Evolutionary conservation across 2,329 filamentous ascomycete species (phyloP).

Genomic region (Verticillium tricorpus): DNA sequence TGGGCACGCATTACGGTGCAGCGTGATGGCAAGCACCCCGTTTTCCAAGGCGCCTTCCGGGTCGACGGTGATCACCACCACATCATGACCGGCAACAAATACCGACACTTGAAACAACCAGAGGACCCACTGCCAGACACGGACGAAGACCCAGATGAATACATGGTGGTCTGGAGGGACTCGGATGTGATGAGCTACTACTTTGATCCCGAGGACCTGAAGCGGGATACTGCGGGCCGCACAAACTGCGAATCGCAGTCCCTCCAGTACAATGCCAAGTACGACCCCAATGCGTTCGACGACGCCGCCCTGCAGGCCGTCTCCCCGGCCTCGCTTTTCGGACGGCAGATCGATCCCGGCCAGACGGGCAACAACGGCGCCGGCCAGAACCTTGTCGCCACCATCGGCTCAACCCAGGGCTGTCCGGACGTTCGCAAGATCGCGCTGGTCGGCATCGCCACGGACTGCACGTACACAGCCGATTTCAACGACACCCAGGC

Average conservation of each 20-base stretch:
- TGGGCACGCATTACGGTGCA: constrained; percentile 81
- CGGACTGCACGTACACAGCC: constrained; percentile 83
- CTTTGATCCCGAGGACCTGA: constrained; percentile 55
- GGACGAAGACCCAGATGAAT: constrained; percentile 54
- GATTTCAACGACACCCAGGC: constrained; percentile 62
- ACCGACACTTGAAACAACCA: constrained; percentile 64
- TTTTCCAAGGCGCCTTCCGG: constrained; percentile 89
- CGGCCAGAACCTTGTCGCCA: constrained; percentile 70
- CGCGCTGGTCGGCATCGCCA: constrained; percentile 85
- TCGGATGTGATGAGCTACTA: constrained; percentile 64
- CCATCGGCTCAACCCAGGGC: constrained; percentile 77
- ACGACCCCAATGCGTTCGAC: constrained; percentile 62
- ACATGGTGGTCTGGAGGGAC: constrained; percentile 89
- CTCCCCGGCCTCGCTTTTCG: constrained; percentile 63
- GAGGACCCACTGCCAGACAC: constrained; percentile 63
- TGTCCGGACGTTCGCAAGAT: constrained; percentile 90
- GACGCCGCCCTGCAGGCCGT: constrained; percentile 55
- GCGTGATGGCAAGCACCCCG: constrained; percentile 68
- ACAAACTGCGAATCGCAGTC: constrained; percentile 67
- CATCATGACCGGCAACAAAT: constrained; percentile 71
- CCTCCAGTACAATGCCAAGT: constrained; percentile 74
- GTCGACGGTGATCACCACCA: constrained; percentile 81
- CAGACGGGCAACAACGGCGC: constrained; percentile 70
- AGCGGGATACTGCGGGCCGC: constrained; percentile 44
- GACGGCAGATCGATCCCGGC: constrained; percentile 66